phyloP scores from a whole-genome alignment of 2,329 filamentous ascomycete species.

The Calonectria henricotiae region DNA sequence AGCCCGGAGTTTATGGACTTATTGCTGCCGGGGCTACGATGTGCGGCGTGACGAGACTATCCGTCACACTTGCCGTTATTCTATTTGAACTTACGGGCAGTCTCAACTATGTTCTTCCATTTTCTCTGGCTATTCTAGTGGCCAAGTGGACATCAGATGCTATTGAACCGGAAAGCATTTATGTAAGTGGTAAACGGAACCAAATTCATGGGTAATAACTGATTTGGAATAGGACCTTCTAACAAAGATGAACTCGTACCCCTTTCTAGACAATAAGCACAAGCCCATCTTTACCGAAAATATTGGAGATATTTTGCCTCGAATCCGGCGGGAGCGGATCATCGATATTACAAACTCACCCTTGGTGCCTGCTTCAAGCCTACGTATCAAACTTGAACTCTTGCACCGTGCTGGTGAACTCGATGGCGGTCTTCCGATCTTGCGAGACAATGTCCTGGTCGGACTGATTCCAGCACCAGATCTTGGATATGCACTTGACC shows the following conservation, averaged over 20 bases:
- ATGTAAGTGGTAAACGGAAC: constrained; percentile 68
- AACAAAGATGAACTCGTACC: constrained; percentile 97
- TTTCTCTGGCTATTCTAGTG: constrained; percentile 91
- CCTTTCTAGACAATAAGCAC: constrained; percentile 96
- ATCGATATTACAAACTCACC: constrained; percentile 93
- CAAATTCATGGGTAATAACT: constrained; percentile 26
- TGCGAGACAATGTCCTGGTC: constrained; percentile 84
- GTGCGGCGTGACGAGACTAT: constrained; percentile 95
- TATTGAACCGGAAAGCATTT: constrained; percentile 94
- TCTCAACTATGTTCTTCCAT: constrained; percentile 94
- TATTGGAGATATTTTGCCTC: constrained; percentile 88
- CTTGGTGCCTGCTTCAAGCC: constrained; percentile 81
- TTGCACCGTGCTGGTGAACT: constrained; percentile 90
- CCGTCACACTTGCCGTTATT: constrained; percentile 94
- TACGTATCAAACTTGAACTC: constrained; percentile 86
- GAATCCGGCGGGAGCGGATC: constrained; percentile 80
- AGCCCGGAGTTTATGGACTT: constrained; percentile 96
- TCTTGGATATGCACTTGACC: constrained; percentile 92
- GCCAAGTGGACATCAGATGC: constrained; percentile 99
- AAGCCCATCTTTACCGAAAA: constrained; percentile 93
- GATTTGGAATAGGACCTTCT: constrained; percentile 78
- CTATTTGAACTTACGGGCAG: constrained; percentile 96
- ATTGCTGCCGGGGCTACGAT: constrained; percentile 97
- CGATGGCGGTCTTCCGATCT: constrained; percentile 91
- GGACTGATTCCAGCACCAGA: constrained; percentile 95